Base-by-base conservation (phyloP, 495 filamentous ascomycete species). In the Penicillium roqueforti region DNA sequence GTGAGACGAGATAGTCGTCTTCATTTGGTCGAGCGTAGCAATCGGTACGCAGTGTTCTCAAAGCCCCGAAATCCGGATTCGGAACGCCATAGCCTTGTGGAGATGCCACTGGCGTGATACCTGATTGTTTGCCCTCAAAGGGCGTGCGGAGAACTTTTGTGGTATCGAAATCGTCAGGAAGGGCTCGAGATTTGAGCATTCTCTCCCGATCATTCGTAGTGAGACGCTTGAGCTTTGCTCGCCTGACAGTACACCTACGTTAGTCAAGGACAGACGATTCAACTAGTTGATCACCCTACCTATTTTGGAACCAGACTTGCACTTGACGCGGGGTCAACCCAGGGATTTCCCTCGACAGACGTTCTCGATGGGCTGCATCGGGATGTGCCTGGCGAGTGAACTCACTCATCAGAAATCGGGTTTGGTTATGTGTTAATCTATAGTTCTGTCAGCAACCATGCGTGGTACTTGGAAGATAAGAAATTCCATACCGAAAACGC, bases 231-330 rank as follows among this genome's bases (percentile, higher is more conserved):
- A 97, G 84, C 72, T 97, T 97, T 20, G 92, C 92, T 68, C 92
- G 78, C 73, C 92, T 97, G 56, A 14, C 52, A 51, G 20, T 28
- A 11, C 25, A 16, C 19, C 10, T 13, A 50, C 28, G 67, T 75
- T 60, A 76, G 63, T 44, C 55, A 32, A n/a, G 25, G 6, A 36
- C 39, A 41, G 19, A 16, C 32, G 37, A 20, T 25, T 13, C 16
- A 49, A 34, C 6, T 55, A 60, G 32, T 16, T 55, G 44, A 63
- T 52, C 23, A 48, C 67, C 80, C 58, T 79, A 96, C 92, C 92
- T 84, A 72, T 97, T 97, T 71, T 97, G 92, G 70, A 97, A 97
- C 92, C 92, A 97, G 54, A 97, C 92, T 74, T 97, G 92, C 8
- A 97, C 92, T 67, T 97, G 92, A 53, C 92, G 83, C 37, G 92